Percentiles rank a stretch among this genome's conserved stretches.
Evolutionary conservation across 2,329 filamentous ascomycete species (phyloP).

Genomic region (Colletotrichum paranaense): DNA sequence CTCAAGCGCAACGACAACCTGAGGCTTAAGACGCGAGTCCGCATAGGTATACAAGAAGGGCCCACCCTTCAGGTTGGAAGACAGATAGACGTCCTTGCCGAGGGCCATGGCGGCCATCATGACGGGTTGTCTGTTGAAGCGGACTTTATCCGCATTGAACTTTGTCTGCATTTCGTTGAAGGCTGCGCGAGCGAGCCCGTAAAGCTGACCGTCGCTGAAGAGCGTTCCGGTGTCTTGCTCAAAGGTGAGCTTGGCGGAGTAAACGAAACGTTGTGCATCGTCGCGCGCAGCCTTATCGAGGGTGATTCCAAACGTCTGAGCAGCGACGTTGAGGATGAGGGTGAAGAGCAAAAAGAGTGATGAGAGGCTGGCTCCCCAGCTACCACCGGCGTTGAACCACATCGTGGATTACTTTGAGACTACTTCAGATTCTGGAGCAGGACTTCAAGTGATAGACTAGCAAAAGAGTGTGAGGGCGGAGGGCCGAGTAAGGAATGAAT

Average conservation of each 20-base stretch:
- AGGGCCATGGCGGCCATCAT: slow-evolving; percentile 3
- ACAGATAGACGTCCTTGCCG: neutral
- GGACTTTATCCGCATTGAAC: neutral
- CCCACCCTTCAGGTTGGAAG: neutral
- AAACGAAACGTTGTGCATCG: neutral
- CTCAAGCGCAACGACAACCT: neutral
- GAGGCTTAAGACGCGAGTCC: neutral
- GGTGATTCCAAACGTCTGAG: neutral
- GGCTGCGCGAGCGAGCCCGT: neutral
- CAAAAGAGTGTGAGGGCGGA: neutral
- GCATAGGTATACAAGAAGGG: neutral
- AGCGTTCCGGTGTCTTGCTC: neutral
- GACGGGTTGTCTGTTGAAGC: neutral
- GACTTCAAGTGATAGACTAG: neutral
- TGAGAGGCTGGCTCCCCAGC: neutral
- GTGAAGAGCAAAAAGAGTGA: neutral
- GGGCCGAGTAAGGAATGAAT: neutral
- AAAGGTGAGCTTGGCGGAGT: neutral
- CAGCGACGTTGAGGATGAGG: neutral
- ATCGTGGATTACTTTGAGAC: neutral
- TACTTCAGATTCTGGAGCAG: neutral
- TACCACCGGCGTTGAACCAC: neutral
- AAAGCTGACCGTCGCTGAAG: neutral
- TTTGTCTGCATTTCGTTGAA: neutral
- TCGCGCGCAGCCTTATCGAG: neutral